Evolutionary conservation across 805 yeast species (phyloP).

Genomic region (Ogataea nakhonphanomensis): DNA sequence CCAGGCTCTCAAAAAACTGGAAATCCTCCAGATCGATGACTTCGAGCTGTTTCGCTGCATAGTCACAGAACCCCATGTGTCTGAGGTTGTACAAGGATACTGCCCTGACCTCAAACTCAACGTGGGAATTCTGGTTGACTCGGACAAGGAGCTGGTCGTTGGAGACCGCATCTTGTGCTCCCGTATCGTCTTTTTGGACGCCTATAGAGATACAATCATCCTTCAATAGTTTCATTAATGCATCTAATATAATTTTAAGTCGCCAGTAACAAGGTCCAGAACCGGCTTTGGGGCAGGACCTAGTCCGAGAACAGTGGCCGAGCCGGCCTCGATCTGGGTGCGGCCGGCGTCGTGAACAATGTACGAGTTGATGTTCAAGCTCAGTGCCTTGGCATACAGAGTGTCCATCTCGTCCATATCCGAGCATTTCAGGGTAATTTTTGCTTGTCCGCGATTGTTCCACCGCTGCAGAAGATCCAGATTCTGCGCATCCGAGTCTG

Average conservation of each 20-base stretch:
- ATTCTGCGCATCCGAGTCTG: constrained; percentile 51
- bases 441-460: constrained; percentile 87
- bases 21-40: constrained; percentile 9
- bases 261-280: constrained; percentile 79
- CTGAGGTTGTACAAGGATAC: constrained; percentile 39
- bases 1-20: constrained; percentile 13
- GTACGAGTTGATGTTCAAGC: constrained; percentile 72
- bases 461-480: constrained; percentile 68
- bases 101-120: constrained; percentile 46
- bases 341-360: constrained; percentile 95
- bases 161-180: constrained; percentile 49
- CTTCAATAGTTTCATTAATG: constrained; percentile 22
- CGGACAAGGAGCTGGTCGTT: constrained; percentile 27
- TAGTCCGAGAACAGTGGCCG: constrained; percentile 92
- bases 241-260: constrained; percentile 61
- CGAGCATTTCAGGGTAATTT: constrained; percentile 77
- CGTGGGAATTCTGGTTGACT: constrained; percentile 37
- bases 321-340: constrained; percentile 94
- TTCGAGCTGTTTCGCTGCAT: constrained; percentile 39
- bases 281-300: constrained; percentile 93
- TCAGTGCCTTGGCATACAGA: constrained; percentile 75
- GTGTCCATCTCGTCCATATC: constrained; percentile 69
- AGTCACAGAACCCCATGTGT: constrained; percentile 34
- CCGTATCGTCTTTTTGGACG: constrained; percentile 41
- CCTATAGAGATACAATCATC: constrained; percentile 37